Evolutionary conservation across 495 filamentous ascomycete species (phyloP), one percentile per base, ranked within the genome.

Genomic region (Talaromyces wortmannii): DNA sequence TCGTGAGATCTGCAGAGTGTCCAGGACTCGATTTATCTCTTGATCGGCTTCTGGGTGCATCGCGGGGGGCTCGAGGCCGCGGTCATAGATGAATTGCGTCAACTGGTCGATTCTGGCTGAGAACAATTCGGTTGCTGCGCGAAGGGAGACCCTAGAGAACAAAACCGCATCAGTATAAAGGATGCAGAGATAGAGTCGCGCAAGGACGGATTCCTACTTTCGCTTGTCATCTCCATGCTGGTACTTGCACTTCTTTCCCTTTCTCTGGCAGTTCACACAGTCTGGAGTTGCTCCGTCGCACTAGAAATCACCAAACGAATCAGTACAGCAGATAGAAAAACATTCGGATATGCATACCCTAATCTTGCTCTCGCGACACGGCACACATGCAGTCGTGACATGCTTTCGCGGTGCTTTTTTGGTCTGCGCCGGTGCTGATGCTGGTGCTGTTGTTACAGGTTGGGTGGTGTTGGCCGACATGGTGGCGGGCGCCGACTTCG

Each of bases 321-420:
- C 50, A 29, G 32, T 8, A 31, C 30, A 11, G 32, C 36, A 32
- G 50, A 12, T 16, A 43, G 31, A 54, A 33, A 15, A 40, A 33
- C 16, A 49, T 55, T 53, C 57, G 46, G 45, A 16, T 29, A 31
- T 12, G 36, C 16, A 52, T 69, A 77, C 75, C 55, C 72, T 68
- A 42, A 78, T 75, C 45, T 78, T 78, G 48, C 75, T 78, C 61
- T 78, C 75, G 10, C 75, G 72, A 61, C 75, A 78, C 16, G 74
- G 72, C 16, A 75, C 73, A 57, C 75, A 78, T 12, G 75, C 75
- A 0, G 75, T 78, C 0, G 75, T 78, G 50, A 78, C 69, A 61
- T 78, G 75, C 48, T 69, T 77, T 30, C 69, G 68, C 12, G 68
- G 71, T 7, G 65, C 60, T 58, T 64, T 67, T 53, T 73, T 75